phyloP scores from a whole-genome alignment of 441 rosid genomes.

The Euphorbia schlechtendalii region DNA sequence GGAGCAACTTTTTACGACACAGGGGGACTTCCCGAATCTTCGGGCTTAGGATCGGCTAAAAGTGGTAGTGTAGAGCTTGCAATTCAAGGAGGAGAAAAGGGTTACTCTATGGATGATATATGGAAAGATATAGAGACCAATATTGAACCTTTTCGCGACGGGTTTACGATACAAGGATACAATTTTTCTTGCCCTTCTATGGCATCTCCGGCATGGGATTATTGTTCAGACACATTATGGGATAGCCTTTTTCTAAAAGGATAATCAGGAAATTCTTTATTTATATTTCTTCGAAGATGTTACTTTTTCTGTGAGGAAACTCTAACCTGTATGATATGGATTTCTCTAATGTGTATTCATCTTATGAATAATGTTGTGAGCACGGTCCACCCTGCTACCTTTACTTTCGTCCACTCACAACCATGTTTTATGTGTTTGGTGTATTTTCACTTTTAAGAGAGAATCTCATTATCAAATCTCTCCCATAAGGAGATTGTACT shows the following conservation, averaged over 20 bases:
- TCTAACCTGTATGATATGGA: constrained; percentile 36
- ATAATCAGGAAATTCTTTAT: constrained; percentile 49
- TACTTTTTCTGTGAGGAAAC: constrained; percentile 29
- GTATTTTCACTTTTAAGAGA: constrained; percentile 37
- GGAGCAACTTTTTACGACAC: constrained; percentile 58
- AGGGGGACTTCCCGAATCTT: constrained; percentile 36
- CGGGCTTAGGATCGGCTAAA: constrained; percentile 22
- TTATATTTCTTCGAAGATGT: constrained; percentile 40
- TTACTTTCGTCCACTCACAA: too few species aligned
- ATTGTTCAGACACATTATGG: constrained; percentile 55
- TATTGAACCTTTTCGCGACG: constrained; percentile 43
- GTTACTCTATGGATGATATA: constrained; percentile 77
- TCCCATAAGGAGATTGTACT: constrained; percentile 26
- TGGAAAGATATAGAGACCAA: constrained; percentile 81
- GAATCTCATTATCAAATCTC: constrained; percentile 21
- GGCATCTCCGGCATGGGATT: constrained; percentile 60
- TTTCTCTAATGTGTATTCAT: constrained; percentile 33
- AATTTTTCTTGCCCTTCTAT: constrained; percentile 42
- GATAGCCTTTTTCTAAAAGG: constrained; percentile 46
- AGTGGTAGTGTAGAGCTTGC: constrained; percentile 19
- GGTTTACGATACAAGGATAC: constrained; percentile 41
- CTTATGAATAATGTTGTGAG: constrained; percentile 24
- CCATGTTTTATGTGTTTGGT: constrained; percentile 29
- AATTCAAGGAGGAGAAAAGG: constrained; percentile 37
- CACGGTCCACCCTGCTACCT: too few species aligned